phyloP scores from a whole-genome alignment of 208 protist species.

The Trypanosomatidae sp. region DNA sequence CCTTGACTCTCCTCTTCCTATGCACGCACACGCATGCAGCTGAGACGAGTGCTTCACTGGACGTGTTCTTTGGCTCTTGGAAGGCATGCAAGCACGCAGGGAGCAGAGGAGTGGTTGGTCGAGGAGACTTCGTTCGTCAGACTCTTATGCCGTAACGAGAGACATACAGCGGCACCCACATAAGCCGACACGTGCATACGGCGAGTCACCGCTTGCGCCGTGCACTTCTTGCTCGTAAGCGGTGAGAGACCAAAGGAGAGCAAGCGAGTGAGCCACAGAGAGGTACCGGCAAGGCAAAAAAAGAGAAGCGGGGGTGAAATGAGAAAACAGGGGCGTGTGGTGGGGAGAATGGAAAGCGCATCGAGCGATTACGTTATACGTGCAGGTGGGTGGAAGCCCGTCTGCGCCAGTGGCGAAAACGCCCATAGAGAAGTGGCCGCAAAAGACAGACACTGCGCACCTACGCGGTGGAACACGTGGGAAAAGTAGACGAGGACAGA shows the following conservation, averaged over 20 bases:
- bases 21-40: neutral
- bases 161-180: neutral
- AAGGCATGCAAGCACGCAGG: neutral
- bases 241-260: neutral
- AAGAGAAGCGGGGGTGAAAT: neutral
- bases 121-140: neutral
- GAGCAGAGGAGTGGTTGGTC: neutral
- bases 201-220: neutral
- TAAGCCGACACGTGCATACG: neutral
- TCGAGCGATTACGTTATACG: neutral
- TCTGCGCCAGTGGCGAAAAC: too few species aligned
- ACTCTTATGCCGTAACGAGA: neutral
- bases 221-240: neutral
- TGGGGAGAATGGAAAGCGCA: neutral
- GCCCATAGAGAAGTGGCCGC: too few species aligned
- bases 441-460: neutral
- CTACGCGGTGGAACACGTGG: neutral
- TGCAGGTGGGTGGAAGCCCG: neutral
- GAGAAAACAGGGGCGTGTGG: neutral
- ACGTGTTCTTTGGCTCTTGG: neutral
- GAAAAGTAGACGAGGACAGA: neutral
- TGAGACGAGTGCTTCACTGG: neutral
- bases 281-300: conserved; percentile 2
- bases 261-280: neutral
- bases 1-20: neutral